Base-by-base conservation (phyloP, 1,284 basidiomycete genomes). In the Sanghuangporus sanghuang region DNA sequence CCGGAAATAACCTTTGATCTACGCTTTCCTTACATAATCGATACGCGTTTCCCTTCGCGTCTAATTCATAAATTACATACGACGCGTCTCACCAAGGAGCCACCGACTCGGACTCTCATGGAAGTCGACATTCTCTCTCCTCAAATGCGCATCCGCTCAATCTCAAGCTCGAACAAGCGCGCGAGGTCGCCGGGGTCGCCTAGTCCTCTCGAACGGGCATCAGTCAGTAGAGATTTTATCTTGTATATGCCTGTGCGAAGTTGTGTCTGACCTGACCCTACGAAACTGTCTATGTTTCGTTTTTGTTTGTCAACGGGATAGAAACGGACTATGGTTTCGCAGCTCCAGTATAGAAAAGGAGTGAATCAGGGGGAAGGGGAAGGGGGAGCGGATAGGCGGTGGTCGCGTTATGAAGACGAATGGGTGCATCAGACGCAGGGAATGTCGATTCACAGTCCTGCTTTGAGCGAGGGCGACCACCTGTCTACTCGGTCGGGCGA, bases 51-150 rank as follows among this genome's bases (percentile, higher is more conserved):
- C 16, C 21, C 53, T 12, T 9, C 27, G 53, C 14, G 27, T 38
- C 53, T 32, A 16, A 11, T 0, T 66, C 70, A 27, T 77, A 64
- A 9, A 49, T 49, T 49, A 21, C 42, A 44, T 52, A 23, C 18
- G 49, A 52, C 49, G 49, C 49, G 70, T 73, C 57, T 23, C 49
- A 46, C 44, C 44, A 46, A 42, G n/a, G 44, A 46, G 44, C 44
- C 44, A 46, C 44, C 27, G 27, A 44, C 50, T 32, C 27, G 27
- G 27, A 32, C 27, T 42, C n/a, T 12, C 6, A 84, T 85, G 79
- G 80, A 85, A 67, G 71, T 84, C 63, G 81, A 85, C 71, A 76
- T 81, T 72, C 78, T 79, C 18, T 75, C 81, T n/a, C 72, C 75
- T 21, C 69, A 75, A 6, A 74, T 78, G 64, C 73, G 68, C 65